Evolutionary conservation across 2,329 filamentous ascomycete genomes (phyloP).

Genomic region (Corynespora cassiicola): DNA sequence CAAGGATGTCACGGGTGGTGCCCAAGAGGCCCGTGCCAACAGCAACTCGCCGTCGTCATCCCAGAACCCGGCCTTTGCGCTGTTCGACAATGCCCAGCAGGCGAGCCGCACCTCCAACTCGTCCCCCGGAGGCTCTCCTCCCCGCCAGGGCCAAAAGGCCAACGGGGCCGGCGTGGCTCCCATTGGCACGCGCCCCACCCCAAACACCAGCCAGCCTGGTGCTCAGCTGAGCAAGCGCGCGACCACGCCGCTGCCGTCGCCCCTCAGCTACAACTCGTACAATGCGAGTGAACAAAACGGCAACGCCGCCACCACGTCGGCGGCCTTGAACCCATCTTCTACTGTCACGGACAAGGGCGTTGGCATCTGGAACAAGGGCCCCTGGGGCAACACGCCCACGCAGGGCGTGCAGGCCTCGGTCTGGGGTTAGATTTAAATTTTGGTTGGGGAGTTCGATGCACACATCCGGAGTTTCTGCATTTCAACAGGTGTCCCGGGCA

Average conservation of each 20-base stretch:
- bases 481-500: slow-evolving; percentile 50
- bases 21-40: slow-evolving; percentile 74
- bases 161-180: slow-evolving; percentile 77
- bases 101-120: slow-evolving; percentile 82
- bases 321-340: slow-evolving; percentile 63
- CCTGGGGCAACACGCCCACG: slow-evolving; percentile 75
- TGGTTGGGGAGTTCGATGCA: slow-evolving; percentile 46
- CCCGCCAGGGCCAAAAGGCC: slow-evolving; percentile 68
- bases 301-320: slow-evolving; percentile 57
- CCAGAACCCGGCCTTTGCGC: slow-evolving; percentile 55
- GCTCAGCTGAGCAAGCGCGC: slow-evolving; percentile 77
- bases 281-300: slow-evolving; percentile 62
- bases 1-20: slow-evolving; percentile 52
- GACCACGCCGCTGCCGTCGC: slow-evolving; percentile 91
- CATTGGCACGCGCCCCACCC: slow-evolving; percentile 86
- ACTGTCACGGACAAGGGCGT: slow-evolving; percentile 52
- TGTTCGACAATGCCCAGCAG: slow-evolving; percentile 64
- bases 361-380: slow-evolving; percentile 75
- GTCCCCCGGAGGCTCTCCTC: slow-evolving; percentile 82
- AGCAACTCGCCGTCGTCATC: slow-evolving; percentile 82
- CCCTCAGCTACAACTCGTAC: slow-evolving; percentile 71
- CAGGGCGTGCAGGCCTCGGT: slow-evolving; percentile 91
- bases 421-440: slow-evolving; percentile 73
- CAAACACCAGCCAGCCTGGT: slow-evolving; percentile 64
- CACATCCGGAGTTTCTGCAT: slow-evolving; percentile 52